Base-by-base conservation (phyloP, 1,139 yeast species). In the Entelexis sorbosivorans region DNA sequence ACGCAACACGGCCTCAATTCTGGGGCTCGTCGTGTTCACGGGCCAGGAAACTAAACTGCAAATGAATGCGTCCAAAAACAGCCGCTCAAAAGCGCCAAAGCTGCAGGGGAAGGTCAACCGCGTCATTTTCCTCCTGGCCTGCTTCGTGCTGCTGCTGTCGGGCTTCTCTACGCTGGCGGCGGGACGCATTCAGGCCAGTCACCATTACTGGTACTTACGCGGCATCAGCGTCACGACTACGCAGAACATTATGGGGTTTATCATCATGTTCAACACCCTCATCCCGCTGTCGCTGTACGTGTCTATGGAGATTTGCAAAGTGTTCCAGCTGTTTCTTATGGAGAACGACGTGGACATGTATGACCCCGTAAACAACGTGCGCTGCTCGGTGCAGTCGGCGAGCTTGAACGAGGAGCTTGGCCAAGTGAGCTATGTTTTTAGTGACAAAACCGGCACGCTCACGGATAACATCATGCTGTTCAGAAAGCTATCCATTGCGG, bases 41-140 rank as follows among this genome's bases (percentile, higher is more conserved):
- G 98, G 99, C 53, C 96, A 88, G 67, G 98, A 93, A 67, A 78
- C 96, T 6, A 93, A 93, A 61, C 87, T 91, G 50, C 76, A 98
- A 66, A 86, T 88, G 95, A 93, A 93, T 67, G 93, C 96, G 24
- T 76, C 87, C 50, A 83, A 79, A 61, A 84, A 85, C 61, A 95
- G 96, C 13, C 75, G 97, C 60, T 82, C 86, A 0, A 93, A 93
- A 65, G 88, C 97, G 0, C 99, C 98, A 1, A 83, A 91, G 61
- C 71, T 93, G 44, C 98, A 91, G 65, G 74, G 73, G 48, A 78
- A 81, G 54, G 87, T 89, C 63, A 91, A 93, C 66, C 70, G 76
- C 61, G 87, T 91, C 63, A 95, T 91, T 38, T 66, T 81, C 0
- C 82, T 88, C 60, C 88, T 91, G 96, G 96, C 91, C 1, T 64